These are phyloP conservation scores for Lagenaria siceraria DNA, from an alignment of 306 rosid genomes.

Conservation along the genomic window DNA sequence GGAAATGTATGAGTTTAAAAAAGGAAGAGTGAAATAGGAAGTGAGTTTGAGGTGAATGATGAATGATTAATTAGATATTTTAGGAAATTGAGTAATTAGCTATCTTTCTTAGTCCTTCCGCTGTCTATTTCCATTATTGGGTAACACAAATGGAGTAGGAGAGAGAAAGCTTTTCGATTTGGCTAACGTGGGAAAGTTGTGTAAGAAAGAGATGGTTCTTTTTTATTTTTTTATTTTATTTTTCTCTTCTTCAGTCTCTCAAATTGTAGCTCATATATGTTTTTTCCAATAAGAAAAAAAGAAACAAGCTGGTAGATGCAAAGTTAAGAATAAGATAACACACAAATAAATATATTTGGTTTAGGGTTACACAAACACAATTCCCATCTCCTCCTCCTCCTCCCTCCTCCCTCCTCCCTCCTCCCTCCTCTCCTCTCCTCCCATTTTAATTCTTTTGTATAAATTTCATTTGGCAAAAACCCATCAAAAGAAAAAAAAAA, in stretches of 20 bases:
- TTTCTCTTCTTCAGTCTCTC: neutral
- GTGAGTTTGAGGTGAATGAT: conserved; percentile 22
- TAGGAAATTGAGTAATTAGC: conserved; percentile 39
- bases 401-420: too few species aligned
- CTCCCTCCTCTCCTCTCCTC: too few species aligned
- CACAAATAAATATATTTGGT: neutral
- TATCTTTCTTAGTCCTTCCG: conserved; percentile 27
- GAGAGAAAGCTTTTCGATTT: conserved; percentile 62
- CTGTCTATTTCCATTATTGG: conserved; percentile 65
- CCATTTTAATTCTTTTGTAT: too few species aligned
- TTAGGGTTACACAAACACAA: neutral
- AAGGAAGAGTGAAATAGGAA: conserved; percentile 2
- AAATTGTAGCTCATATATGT: neutral
- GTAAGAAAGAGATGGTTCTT: conserved; percentile 58
- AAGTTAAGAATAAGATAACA: neutral
- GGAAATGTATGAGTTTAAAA: neutral
- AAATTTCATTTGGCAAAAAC: neutral
- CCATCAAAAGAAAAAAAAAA: neutral
- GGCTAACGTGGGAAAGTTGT: conserved; percentile 90
- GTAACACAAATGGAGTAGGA: conserved; percentile 17
- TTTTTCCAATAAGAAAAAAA: conserved; percentile 9
- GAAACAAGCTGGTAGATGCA: neutral
- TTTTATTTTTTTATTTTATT: conserved; percentile 8
- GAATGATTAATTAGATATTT: conserved; percentile 22
- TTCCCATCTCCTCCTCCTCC: neutral